These are phyloP conservation scores for Ocimum tenuiflorum DNA, from an alignment of 257 asterid genomes.

Conservation along the genomic window DNA sequence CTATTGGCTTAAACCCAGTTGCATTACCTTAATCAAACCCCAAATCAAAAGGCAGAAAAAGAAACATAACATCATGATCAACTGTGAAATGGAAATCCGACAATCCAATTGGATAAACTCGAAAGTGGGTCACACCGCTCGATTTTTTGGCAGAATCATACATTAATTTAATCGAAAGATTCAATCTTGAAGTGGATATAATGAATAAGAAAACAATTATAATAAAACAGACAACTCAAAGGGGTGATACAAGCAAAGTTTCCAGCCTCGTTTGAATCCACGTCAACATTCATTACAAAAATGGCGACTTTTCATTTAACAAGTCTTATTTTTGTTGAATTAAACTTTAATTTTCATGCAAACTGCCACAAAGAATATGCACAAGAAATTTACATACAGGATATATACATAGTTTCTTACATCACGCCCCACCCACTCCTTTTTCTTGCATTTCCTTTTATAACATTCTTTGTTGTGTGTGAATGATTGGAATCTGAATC, in stretches of 20 bases:
- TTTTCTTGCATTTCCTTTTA: conserved; percentile 12
- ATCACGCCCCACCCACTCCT: conserved; percentile 46
- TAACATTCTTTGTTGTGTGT: conserved; percentile 18
- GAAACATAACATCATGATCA: background rate
- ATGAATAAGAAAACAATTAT: conserved; percentile 11
- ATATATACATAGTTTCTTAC: conserved; percentile 25
- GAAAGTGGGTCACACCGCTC: conserved; percentile 22
- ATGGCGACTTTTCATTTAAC: conserved; percentile 19
- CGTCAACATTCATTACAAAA: conserved; percentile 46
- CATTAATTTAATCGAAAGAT: conserved; percentile 30
- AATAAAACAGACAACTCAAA: conserved; percentile 18
- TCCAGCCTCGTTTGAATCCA: conserved; percentile 58
- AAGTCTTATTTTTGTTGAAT: background rate
- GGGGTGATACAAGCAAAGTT: conserved; percentile 56
- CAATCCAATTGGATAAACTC: conserved; percentile 30
- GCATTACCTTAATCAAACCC: conserved; percentile 11
- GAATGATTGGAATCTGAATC: conserved; percentile 64
- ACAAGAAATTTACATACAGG: conserved; percentile 14
- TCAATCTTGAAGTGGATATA: conserved; percentile 34
- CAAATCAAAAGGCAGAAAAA: background rate
- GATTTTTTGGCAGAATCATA: background rate
- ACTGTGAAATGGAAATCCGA: conserved; percentile 32
- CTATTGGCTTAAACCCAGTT: conserved; percentile 19
- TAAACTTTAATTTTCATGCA: conserved; percentile 38
- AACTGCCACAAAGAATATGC: conserved; percentile 23